Evolutionary conservation across 805 yeast genomes (phyloP).

Genomic region (Zygosaccharomyces bisporus): DNA sequence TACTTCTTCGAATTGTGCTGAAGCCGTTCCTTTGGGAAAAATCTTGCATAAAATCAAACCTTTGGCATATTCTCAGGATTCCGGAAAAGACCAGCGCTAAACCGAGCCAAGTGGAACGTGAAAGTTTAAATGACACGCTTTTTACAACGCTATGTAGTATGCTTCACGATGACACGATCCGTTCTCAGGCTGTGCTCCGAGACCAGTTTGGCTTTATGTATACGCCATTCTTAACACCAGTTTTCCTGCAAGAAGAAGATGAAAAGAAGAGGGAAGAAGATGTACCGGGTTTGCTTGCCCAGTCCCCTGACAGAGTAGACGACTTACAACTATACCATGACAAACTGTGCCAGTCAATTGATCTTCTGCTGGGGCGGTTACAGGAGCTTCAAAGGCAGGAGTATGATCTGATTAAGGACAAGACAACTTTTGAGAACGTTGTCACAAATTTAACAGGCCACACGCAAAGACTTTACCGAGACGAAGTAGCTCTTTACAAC

Average conservation of each 20-base stretch:
- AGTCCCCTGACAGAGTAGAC: slow-evolving; percentile 9
- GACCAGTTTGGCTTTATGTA: slow-evolving; percentile 23
- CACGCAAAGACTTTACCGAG: slow-evolving; percentile 71
- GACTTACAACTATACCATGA: slow-evolving; percentile 27
- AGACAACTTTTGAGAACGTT: slow-evolving; percentile 75
- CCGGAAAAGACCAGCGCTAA: slow-evolving; percentile 13
- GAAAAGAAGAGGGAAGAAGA: slow-evolving; percentile 16
- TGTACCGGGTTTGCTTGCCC: slow-evolving; percentile 22
- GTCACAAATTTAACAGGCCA: slow-evolving; percentile 89
- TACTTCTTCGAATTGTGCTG: slow-evolving; percentile 20
- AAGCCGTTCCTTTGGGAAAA: slow-evolving; percentile 31
- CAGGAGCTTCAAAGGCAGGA: slow-evolving; percentile 40
- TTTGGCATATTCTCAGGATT: slow-evolving; percentile 29
- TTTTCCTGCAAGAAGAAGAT: slow-evolving; percentile 15
- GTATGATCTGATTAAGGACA: slow-evolving; percentile 54
- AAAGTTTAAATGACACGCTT: slow-evolving; percentile 23
- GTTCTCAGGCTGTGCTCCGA: slow-evolving; percentile 13
- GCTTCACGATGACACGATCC: slow-evolving; percentile 8
- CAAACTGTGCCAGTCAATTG: slow-evolving; percentile 27
- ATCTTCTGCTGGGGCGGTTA: slow-evolving; percentile 31
- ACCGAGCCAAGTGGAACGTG: slow-evolving; percentile 3
- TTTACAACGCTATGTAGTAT: slow-evolving; percentile 14
- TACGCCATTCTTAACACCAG: slow-evolving; percentile 19
- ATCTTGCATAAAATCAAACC: slow-evolving; percentile 24
- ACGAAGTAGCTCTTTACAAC: slow-evolving; percentile 38